Evolutionary conservation across 2,329 filamentous ascomycete genomes (phyloP), one percentile per base, ranked within the genome.

Genomic region (Sclerotinia borealis): DNA sequence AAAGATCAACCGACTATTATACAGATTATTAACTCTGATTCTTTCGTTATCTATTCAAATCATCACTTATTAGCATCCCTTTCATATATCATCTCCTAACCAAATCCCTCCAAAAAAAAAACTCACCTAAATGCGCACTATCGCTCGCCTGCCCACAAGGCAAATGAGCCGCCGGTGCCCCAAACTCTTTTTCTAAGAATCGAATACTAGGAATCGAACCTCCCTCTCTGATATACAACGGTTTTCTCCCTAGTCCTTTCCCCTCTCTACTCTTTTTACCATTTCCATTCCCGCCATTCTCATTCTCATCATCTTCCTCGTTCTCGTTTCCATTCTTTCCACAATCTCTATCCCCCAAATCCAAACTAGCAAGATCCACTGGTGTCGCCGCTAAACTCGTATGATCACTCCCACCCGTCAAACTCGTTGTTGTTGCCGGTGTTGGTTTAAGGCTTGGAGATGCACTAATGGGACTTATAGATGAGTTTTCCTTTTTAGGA

Each of bases 71-170:
- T 45, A 56, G 22, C 6, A 31, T 25, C 19, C 27, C 13, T 27
- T 47, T 4, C 10, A 34, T 22, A 17, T 9, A 22, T 17, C 2
- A 17, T 8, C 8, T 8, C 22, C 34, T 22, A 51, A 29, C 29
- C 34, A 36, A 31, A n/a, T 36, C 34, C 29, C 34, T 22, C 27
- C n/a, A 29, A 19, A 37, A 43, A 45, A 5, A 17, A 13, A 11
- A 39, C 54, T 50, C 5, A 63, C 61, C 61, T 76, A 99, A 77
- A 83, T 99, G 95, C 22, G 93, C 95, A 59, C 88, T 88, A 73
- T 99, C 95, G 70, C 91, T 97, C 15, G 93, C 92, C 76, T 97
- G 93, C 0, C 96, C 96, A 72, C 93, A 97, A 0, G 95, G 96
- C 39, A 99, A 77, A 75, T 98, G 93, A 0, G 93, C 93, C 0